phyloP scores from a whole-genome alignment of 495 filamentous ascomycete genomes.

The Cetradonia linearis region DNA sequence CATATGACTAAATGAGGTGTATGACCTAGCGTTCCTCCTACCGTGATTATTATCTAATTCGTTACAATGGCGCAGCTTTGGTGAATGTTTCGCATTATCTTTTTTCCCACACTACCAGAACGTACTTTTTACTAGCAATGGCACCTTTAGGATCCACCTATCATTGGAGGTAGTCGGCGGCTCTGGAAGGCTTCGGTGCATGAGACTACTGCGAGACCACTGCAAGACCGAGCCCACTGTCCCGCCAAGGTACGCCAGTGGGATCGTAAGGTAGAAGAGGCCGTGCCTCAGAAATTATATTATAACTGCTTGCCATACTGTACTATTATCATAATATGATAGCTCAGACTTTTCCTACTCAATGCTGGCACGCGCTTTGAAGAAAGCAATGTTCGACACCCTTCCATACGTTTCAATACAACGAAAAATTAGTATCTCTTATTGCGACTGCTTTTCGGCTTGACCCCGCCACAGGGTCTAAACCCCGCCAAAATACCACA shows the following conservation, averaged over 20 bases:
- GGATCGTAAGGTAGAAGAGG: background rate
- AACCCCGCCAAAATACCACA: background rate
- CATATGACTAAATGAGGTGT: background rate
- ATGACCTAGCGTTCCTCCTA: background rate
- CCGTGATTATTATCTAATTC: background rate
- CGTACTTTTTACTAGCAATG: background rate
- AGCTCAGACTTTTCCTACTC: background rate
- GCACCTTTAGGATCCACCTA: background rate
- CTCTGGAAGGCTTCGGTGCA: conserved; percentile 19
- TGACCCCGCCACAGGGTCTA: conserved; percentile 3
- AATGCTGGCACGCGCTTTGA: background rate
- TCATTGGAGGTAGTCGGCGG: background rate
- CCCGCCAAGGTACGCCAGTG: conserved; percentile 8
- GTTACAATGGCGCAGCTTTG: background rate
- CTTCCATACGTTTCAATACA: background rate
- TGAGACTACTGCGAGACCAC: conserved; percentile 10
- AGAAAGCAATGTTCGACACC: background rate
- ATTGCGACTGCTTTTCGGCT: background rate
- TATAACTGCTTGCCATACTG: background rate
- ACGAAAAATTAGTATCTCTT: background rate
- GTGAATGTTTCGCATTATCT: conserved; percentile 1
- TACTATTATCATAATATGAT: too few species aligned
- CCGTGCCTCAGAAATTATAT: background rate
- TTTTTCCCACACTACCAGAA: conserved; percentile 3
- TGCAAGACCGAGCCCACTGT: too few species aligned